Percentiles rank a stretch among this genome's conserved stretches.
These are phyloP conservation scores for Chrysopogon serrulatus DNA, from an alignment of 176 grass and related monocot species.

Conservation along the genomic window DNA sequence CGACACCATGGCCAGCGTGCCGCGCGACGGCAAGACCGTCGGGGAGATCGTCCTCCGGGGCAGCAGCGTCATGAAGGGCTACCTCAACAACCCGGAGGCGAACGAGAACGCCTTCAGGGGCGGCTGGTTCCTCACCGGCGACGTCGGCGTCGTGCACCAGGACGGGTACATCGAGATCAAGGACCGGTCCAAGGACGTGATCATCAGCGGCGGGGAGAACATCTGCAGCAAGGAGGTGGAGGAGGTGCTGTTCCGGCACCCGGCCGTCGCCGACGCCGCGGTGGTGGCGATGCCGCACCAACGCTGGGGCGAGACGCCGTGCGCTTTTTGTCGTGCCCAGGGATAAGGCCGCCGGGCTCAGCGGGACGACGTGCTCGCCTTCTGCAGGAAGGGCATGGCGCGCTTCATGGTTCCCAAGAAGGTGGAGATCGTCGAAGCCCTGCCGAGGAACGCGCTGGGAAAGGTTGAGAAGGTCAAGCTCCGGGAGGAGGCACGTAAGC, in stretches of 20 bases:
- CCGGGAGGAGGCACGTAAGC: conserved; percentile 21
- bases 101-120: conserved; percentile 38
- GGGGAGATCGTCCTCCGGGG: conserved; percentile 72
- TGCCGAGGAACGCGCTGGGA: conserved; percentile 50
- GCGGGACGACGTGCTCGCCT: conserved; percentile 35
- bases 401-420: conserved; percentile 72
- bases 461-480: conserved; percentile 70
- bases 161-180: conserved; percentile 88
- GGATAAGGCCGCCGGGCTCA: background rate
- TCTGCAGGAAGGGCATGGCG: conserved; percentile 49
- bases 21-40: conserved; percentile 43
- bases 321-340: conserved; percentile 55
- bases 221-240: conserved; percentile 77
- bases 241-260: conserved; percentile 50
- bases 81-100: conserved; percentile 55
- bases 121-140: conserved; percentile 68
- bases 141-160: conserved; percentile 68
- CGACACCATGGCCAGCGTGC: conserved; percentile 35
- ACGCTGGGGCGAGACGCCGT: conserved; percentile 55
- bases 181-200: conserved; percentile 78
- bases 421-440: conserved; percentile 28
- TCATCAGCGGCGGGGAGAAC: conserved; percentile 71
- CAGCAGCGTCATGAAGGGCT: conserved; percentile 73
- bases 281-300: conserved; percentile 67
- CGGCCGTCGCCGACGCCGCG: conserved; percentile 44